Evolutionary conservation across 345 rosid genomes (phyloP).

Genomic region (Dimocarpus longan): DNA sequence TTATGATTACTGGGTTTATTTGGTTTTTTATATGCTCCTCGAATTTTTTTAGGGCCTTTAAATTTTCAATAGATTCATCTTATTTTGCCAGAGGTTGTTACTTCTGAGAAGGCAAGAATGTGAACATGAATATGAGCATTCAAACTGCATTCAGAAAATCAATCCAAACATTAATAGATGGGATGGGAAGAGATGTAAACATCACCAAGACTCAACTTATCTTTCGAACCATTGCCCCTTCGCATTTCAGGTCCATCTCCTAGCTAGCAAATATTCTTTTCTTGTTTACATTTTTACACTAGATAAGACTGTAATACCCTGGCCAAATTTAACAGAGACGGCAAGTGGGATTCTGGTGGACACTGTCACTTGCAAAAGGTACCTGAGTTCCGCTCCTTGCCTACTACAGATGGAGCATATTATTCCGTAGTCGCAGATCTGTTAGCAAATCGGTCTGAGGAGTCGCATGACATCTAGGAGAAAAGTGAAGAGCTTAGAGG

Average conservation of each 20-base stretch:
- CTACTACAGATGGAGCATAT: constrained; percentile 36
- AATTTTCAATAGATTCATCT: neutral
- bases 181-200: constrained; percentile 55
- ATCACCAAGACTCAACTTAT: constrained; percentile 55
- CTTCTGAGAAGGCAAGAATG: constrained; percentile 61
- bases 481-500: constrained; percentile 27
- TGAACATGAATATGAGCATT: constrained; percentile 56
- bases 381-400: constrained; percentile 51
- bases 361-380: constrained; percentile 59
- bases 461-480: no score
- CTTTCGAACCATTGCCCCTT: constrained; percentile 67
- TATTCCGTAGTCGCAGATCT: constrained; percentile 35
- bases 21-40: no score
- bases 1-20: no score
- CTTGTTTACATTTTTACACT: neutral
- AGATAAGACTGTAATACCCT: neutral
- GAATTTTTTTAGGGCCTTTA: no score
- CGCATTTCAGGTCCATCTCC: constrained; percentile 62
- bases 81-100: constrained; percentile 54
- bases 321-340: constrained; percentile 46
- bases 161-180: constrained; percentile 46
- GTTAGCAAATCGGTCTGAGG: constrained; percentile 31
- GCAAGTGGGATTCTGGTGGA: constrained; percentile 55
- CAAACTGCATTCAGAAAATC: constrained; percentile 56
- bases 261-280: neutral